A percentile compares a stretch with the other conserved stretches of the same genome.
Evolutionary conservation across 169 alveolate species (phyloP).

Genomic region (Neospora caninum): DNA sequence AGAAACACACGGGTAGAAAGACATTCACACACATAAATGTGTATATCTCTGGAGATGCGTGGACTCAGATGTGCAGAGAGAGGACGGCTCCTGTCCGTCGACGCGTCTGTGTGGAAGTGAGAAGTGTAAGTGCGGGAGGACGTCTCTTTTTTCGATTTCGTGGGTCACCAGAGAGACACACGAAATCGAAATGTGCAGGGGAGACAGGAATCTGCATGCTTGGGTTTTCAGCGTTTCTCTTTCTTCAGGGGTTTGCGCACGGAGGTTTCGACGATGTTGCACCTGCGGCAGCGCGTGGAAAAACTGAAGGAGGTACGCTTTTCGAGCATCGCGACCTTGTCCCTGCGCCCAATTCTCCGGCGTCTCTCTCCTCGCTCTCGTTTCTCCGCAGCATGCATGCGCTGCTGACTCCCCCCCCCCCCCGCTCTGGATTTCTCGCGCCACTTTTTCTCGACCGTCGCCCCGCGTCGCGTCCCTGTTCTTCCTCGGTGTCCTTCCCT

Average conservation of each 20-base stretch:
- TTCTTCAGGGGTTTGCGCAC: conserved; percentile 21
- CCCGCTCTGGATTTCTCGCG: not conserved
- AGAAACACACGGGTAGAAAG: no score
- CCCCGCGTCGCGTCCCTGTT: no score
- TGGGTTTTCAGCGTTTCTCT: not conserved
- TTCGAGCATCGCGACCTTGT: not conserved
- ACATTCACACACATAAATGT: no score
- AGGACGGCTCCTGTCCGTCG: no score
- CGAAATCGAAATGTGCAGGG: not conserved
- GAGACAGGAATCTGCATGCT: not conserved
- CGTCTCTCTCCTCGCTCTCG: not conserved
- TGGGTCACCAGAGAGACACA: not conserved
- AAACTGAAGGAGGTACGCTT: conserved; percentile 26
- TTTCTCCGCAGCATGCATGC: not conserved
- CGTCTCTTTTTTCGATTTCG: no score
- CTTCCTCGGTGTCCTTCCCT: no score
- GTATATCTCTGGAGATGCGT: no score
- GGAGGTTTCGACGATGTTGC: conserved; percentile 34
- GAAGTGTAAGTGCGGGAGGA: no score
- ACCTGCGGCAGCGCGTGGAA: conserved; percentile 37
- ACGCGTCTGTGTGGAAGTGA: no score
- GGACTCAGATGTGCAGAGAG: no score
- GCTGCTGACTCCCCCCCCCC: not conserved
- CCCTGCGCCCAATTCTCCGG: not conserved
- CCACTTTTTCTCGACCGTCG: no score